phyloP scores from a whole-genome alignment of 306 rosid genomes.

The Cicer bijugum region DNA sequence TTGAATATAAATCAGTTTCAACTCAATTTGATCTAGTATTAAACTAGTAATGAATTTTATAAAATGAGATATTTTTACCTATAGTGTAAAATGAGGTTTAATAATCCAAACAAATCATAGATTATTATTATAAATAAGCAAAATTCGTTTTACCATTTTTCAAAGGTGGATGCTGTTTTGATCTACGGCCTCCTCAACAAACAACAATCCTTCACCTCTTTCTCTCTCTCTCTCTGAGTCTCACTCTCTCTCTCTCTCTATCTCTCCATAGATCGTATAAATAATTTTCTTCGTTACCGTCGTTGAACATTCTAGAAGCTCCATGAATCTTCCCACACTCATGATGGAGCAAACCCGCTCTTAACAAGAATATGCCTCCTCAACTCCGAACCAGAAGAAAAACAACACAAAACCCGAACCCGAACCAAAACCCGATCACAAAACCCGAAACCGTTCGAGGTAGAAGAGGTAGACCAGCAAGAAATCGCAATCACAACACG shows the following conservation, averaged over 20 bases:
- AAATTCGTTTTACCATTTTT: too few relatives aligned
- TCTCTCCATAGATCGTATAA: constrained; percentile 23
- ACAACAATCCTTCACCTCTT: too few relatives aligned
- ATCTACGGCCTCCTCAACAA: too few relatives aligned
- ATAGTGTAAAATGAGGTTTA: too few relatives aligned
- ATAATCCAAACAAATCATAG: too few relatives aligned
- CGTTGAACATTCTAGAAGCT: constrained; percentile 45
- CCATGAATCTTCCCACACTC: constrained; percentile 44
- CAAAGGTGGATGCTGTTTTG: too few relatives aligned
- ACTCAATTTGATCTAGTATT: too few relatives aligned
- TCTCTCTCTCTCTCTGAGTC: neutral
- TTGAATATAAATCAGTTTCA: too few relatives aligned
- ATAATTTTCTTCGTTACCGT: neutral
- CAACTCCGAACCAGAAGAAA: constrained; percentile 60
- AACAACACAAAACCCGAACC: neutral
- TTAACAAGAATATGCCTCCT: constrained; percentile 53
- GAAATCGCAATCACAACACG: constrained; percentile 9
- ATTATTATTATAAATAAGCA: too few relatives aligned
- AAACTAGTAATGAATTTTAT: too few relatives aligned
- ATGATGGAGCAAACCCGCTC: constrained; percentile 49
- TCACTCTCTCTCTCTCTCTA: neutral
- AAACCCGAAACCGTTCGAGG: constrained; percentile 34
- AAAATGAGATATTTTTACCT: too few relatives aligned
- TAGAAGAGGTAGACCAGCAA: constrained; percentile 32
- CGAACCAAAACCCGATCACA: constrained; percentile 42